These are phyloP conservation scores for Paxillus rubicundulus DNA, from an alignment of 768 basidiomycete species.

Conservation along the genomic window DNA sequence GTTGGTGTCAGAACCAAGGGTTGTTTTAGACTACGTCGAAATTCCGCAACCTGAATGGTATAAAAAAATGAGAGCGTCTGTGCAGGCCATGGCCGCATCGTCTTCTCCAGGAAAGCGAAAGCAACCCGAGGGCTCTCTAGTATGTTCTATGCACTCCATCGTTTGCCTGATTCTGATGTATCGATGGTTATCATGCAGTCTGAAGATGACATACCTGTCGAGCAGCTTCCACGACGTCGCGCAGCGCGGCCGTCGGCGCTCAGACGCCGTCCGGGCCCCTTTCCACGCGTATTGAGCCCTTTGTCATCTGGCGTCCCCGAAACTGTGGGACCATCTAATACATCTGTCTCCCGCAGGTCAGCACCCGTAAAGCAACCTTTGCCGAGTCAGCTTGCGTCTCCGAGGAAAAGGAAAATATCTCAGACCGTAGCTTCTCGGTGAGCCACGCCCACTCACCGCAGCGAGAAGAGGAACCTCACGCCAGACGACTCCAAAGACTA, in stretches of 20 bases:
- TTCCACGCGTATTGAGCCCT: not conserved
- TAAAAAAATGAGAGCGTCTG: not conserved
- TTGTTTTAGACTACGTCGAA: constrained; percentile 25
- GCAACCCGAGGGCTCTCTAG: not conserved
- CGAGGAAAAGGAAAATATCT: constrained; percentile 19
- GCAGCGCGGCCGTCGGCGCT: not conserved
- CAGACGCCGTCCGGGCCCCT: not conserved
- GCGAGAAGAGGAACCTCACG: constrained; percentile 28
- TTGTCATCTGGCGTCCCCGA: not conserved
- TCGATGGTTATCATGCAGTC: not conserved
- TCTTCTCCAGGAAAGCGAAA: constrained; percentile 13
- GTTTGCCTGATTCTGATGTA: not conserved
- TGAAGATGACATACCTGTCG: constrained; percentile 3
- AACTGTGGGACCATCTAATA: not conserved
- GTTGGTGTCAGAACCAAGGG: constrained; percentile 8
- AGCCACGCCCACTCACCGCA: constrained; percentile 29
- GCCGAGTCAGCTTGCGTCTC: not conserved
- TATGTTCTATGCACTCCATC: not conserved
- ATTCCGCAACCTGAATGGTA: constrained; percentile 16
- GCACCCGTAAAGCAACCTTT: not conserved
- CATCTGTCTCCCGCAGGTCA: not conserved
- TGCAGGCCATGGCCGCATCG: not conserved
- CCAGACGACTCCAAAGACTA: constrained; percentile 23
- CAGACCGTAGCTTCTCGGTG: constrained; percentile 31
- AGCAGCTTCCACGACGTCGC: not conserved